These are phyloP conservation scores for Singerocomus rubriflavus DNA, from an alignment of 1,284 basidiomycete species.

Conservation along the genomic window DNA sequence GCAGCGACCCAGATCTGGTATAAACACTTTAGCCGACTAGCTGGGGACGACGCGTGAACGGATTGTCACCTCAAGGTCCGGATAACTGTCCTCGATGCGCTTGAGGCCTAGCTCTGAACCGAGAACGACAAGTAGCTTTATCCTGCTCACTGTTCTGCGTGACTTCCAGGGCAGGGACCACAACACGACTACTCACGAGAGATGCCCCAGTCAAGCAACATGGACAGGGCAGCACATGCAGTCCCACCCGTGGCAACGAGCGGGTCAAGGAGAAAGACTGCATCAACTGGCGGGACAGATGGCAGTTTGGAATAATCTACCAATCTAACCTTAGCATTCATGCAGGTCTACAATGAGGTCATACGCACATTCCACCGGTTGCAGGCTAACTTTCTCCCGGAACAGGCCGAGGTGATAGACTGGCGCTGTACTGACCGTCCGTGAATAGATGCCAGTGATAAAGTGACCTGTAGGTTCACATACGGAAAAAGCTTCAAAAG, in stretches of 20 bases:
- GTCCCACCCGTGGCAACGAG: slow-evolving; percentile 95
- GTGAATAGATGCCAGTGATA: background rate
- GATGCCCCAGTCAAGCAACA: slow-evolving; percentile 88
- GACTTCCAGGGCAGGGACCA: background rate
- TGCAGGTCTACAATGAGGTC: background rate
- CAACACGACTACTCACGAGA: slow-evolving; percentile 44
- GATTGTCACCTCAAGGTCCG: slow-evolving; percentile 70
- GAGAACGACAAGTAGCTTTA: slow-evolving; percentile 84
- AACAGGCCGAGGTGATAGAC: slow-evolving; percentile 91
- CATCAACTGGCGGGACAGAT: slow-evolving; percentile 70
- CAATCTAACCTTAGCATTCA: slow-evolving; percentile 6
- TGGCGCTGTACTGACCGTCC: slow-evolving; percentile 56
- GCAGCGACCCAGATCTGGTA: slow-evolving; percentile 80
- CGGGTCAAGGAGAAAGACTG: slow-evolving; percentile 86
- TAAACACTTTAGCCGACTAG: slow-evolving; percentile 1
- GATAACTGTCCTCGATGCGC: slow-evolving; percentile 64
- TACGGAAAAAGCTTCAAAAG: slow-evolving; percentile 80
- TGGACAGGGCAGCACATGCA: slow-evolving; percentile 78
- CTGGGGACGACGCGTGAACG: background rate
- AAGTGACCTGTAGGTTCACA: slow-evolving; percentile 23
- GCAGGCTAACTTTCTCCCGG: slow-evolving; percentile 85
- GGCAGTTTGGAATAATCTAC: slow-evolving; percentile 93
- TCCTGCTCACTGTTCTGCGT: slow-evolving; percentile 51
- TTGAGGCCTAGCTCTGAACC: slow-evolving; percentile 75
- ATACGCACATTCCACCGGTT: slow-evolving; percentile 85